Conservation (phyloP, 805 yeast species). For the Wickerhamiella parazyma region DNA sequence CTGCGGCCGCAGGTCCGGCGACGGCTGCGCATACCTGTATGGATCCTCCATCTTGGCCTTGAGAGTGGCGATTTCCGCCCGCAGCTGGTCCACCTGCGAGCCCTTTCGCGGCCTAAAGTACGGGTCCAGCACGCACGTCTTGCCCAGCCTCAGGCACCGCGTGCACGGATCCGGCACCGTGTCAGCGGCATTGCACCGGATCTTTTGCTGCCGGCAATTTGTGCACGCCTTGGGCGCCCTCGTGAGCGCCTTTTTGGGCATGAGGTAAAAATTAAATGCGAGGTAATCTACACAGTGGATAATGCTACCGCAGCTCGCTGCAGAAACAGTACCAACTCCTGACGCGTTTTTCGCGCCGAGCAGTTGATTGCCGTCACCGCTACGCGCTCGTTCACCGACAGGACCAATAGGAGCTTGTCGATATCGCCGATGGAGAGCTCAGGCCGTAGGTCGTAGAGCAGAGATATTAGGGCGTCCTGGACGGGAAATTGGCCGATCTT, state of each 20-base stretch:
- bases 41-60: constrained; percentile 44
- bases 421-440: no score
- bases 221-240: constrained; percentile 56
- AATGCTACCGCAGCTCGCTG: no score
- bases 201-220: constrained; percentile 88
- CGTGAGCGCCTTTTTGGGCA: constrained; percentile 2
- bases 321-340: no score
- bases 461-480: no score
- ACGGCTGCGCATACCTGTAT: constrained; percentile 44
- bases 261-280: not conserved
- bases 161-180: constrained; percentile 71
- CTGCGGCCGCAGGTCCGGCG: constrained; percentile 22
- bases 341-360: no score
- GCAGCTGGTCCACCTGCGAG: constrained; percentile 68
- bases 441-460: no score
- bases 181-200: constrained; percentile 81
- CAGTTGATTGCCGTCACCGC: no score
- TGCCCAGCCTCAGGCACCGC: constrained; percentile 65
- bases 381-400: no score
- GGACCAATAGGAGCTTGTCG: no score
- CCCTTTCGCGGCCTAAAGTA: constrained; percentile 86
- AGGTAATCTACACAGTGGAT: no score
- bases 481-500: no score
- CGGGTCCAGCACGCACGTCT: constrained; percentile 81
- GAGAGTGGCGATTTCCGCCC: constrained; percentile 74